phyloP scores from a whole-genome alignment of 306 rosid species.

The Vigna trinervia region DNA sequence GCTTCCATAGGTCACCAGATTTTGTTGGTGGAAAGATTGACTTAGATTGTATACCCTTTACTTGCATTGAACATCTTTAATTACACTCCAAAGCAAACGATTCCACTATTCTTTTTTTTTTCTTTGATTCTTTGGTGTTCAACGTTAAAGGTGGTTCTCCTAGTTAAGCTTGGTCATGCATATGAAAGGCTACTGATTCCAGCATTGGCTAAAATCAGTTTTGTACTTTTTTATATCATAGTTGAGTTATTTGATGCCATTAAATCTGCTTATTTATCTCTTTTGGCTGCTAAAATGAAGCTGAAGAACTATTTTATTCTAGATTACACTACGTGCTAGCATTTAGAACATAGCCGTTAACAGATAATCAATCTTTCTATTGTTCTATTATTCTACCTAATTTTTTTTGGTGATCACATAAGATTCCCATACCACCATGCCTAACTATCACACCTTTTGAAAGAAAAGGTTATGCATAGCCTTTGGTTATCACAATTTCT shows the following conservation, averaged over 20 bases:
- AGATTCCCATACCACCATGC: neutral
- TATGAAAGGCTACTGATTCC: neutral
- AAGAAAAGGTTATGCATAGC: neutral
- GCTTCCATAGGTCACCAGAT: slow-evolving; percentile 36
- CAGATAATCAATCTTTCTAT: neutral
- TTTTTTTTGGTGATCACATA: slow-evolving; percentile 5
- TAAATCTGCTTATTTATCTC: neutral
- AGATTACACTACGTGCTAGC: slow-evolving; percentile 6
- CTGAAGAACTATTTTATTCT: slow-evolving; percentile 12
- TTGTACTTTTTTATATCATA: neutral
- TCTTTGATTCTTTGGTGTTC: neutral
- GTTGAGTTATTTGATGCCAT: slow-evolving; percentile 1
- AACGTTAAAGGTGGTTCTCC: slow-evolving; percentile 9
- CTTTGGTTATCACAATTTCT: neutral
- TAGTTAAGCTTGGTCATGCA: neutral
- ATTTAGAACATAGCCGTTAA: neutral
- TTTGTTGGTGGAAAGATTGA: slow-evolving; percentile 43
- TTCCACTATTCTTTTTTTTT: neutral
- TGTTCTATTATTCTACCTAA: slow-evolving; percentile 18
- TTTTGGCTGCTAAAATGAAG: slow-evolving; percentile 5
- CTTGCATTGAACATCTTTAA: slow-evolving; percentile 36
- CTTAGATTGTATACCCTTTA: slow-evolving; percentile 35
- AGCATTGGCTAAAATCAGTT: neutral
- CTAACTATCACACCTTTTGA: slow-evolving; percentile 4
- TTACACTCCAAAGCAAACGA: slow-evolving; percentile 33